Base-by-base conservation (phyloP, 495 filamentous ascomycete genomes). In the Talaromyces trachyspermus region DNA sequence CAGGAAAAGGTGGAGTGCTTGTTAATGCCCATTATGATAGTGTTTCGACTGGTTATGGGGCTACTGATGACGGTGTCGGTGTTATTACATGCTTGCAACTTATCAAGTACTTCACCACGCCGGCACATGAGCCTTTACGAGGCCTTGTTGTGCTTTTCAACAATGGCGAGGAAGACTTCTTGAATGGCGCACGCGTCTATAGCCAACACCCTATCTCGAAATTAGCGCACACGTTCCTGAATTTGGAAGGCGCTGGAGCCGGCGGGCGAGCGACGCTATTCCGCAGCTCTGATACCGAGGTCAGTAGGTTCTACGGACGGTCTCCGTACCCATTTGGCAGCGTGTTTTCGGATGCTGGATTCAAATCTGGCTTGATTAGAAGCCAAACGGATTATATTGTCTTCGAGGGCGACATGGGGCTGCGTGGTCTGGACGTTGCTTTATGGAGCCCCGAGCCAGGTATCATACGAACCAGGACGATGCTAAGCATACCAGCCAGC, bases 21-120 rank as follows among this genome's bases (percentile, higher is more conserved):
- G 86, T 98, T 54, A 98, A 95, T 58, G 88, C 91, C 4, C 92
- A 98, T 56, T 97, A 92, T 57, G 92, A 98, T 61, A 92, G 87
- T 51, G 92, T 97, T 1, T 87, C 88, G 5, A 90, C 89, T 1
- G 92, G 91, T 9, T 86, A 72, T 55, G 91, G 91, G 33, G 91
- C 92, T 22, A 97, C 92, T 6, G 92, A 98, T 64, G 87, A 95
- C 61, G 92, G 92, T 1, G 81, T 94, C 48, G 91, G 89, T 4
- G 86, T 95, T 9, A 79, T 95, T 17, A 86, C 87, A 7, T 71
- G 88, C 29, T 71, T 97, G 38, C 91, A 96, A 57, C 65, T 96
- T n/a, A 73, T 98, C 47, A 81, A 82, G 48, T 85, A 95, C 61
- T 97, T 96, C 63, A 86, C 87, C 5, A 78, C 78, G 6, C 70